A percentile compares a stretch with the other conserved stretches of the same genome.
Conservation (phyloP, 2,329 filamentous ascomycete species). For the Neobulgaria alba region DNA sequence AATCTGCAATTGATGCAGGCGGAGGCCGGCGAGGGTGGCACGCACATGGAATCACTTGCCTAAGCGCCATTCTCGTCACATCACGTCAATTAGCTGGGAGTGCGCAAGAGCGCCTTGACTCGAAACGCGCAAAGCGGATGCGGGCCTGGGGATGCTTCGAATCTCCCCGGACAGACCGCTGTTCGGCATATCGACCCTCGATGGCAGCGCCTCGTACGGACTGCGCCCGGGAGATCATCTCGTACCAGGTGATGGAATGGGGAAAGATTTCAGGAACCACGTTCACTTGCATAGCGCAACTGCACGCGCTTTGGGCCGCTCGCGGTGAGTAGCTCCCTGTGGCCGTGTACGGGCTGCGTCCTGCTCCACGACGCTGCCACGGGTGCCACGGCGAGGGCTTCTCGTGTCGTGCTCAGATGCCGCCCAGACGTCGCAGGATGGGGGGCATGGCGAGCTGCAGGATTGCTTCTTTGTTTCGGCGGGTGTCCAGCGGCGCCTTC, state of each 20-base stretch:
- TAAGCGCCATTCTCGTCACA: background rate
- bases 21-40: background rate
- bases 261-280: background rate
- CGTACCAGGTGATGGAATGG: conserved; percentile 6
- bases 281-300: background rate
- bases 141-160: background rate
- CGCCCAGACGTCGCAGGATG: too few species aligned
- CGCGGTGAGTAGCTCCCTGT: too few species aligned
- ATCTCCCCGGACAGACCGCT: conserved; percentile 10
- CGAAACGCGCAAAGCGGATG: background rate
- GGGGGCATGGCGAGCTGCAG: too few species aligned
- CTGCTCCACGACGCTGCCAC: too few species aligned
- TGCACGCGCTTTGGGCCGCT: too few species aligned
- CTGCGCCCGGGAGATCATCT: conserved; percentile 6
- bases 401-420: too few species aligned
- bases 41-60: background rate
- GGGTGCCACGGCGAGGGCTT: too few species aligned
- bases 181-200: conserved; percentile 7
- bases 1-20: background rate
- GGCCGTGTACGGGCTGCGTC: too few species aligned
- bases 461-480: too few species aligned
- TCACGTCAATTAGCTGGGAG: background rate
- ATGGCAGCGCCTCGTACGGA: conserved; percentile 2
- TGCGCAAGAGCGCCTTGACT: background rate
- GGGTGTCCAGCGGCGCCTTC: too few species aligned